phyloP scores from a whole-genome alignment of 225 moss, liverwort and hornwort species.

The Anthoceros angustus region DNA sequence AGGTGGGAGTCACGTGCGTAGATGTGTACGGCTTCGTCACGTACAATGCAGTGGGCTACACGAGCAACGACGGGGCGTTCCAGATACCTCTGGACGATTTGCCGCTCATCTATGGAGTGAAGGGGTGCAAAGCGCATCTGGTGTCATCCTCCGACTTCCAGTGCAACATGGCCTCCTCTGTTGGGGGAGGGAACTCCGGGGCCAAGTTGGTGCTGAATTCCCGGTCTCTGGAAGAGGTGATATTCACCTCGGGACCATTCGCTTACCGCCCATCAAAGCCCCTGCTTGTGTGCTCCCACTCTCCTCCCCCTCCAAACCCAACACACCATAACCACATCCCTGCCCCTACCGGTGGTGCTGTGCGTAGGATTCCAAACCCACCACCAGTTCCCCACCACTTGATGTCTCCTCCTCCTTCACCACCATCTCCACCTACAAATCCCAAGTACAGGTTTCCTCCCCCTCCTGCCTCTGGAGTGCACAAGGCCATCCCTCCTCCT shows the following conservation, averaged over 20 bases:
- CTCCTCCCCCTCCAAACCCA: neutral
- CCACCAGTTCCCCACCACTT: neutral
- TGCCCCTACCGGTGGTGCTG: too few relatives aligned
- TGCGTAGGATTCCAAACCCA: too few relatives aligned
- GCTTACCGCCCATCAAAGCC: neutral
- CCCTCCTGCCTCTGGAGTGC: neutral
- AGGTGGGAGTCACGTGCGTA: neutral
- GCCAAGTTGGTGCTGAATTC: neutral
- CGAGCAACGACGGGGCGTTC: neutral
- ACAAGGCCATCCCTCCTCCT: too few relatives aligned
- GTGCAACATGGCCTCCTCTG: neutral
- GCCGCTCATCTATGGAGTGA: neutral
- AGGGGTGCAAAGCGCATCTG: neutral
- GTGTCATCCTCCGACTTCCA: neutral
- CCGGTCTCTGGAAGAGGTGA: neutral
- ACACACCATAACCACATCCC: too few relatives aligned
- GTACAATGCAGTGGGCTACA: neutral
- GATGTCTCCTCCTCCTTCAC: neutral
- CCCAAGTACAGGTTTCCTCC: neutral
- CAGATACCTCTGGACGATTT: neutral
- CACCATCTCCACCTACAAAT: neutral
- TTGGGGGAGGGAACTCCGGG: neutral
- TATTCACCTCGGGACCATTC: neutral
- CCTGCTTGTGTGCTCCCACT: neutral
- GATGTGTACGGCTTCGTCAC: neutral